Conservation (phyloP, 179 eudicot species). For the Spinacia oleracea region DNA sequence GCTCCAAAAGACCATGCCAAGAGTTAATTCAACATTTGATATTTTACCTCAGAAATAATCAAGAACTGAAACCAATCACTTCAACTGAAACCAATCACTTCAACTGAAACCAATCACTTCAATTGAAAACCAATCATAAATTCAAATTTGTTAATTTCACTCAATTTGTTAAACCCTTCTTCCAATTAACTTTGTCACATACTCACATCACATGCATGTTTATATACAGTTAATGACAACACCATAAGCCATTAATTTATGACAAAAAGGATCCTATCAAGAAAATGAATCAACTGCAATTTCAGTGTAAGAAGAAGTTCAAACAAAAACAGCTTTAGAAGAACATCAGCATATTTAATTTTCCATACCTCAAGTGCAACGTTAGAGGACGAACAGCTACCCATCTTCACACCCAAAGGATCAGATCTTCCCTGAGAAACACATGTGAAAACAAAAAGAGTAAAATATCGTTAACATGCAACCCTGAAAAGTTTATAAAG, state of each 20-base stretch:
- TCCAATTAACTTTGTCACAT: neutral
- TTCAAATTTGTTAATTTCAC: neutral
- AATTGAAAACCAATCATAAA: neutral
- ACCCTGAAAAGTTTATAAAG: neutral
- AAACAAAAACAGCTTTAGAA: neutral
- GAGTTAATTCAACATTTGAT: neutral
- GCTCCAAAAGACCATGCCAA: neutral
- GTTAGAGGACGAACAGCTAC: conserved; percentile 20
- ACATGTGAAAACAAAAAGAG: conserved; percentile 14
- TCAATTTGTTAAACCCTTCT: neutral
- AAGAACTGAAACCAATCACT: neutral
- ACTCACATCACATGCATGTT: conserved; percentile 11
- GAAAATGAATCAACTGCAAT: neutral
- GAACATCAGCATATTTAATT: neutral
- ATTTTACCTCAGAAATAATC: neutral
- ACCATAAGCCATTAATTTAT: conserved; percentile 11
- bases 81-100: neutral
- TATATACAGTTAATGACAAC: conserved; percentile 2
- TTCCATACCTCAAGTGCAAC: conserved; percentile 27
- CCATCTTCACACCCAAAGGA: conserved; percentile 25
- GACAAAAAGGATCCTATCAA: neutral
- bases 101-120: neutral
- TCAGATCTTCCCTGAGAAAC: conserved; percentile 21
- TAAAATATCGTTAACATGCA: neutral
- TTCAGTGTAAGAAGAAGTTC: neutral